Evolutionary conservation across 2,329 filamentous ascomycete species (phyloP).

Genomic region (Xylaria sp.): DNA sequence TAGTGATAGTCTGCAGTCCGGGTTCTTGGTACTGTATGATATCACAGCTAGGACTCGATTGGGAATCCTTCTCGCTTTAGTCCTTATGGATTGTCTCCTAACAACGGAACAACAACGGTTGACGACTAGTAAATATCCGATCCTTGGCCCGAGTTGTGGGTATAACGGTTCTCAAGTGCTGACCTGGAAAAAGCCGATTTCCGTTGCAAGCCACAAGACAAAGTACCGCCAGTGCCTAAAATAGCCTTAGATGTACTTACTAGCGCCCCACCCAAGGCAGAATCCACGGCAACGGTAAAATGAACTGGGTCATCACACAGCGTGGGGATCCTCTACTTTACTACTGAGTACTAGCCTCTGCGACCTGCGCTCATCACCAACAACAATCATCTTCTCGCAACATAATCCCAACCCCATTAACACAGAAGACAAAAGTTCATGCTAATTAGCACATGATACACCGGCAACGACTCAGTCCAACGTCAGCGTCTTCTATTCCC

Average conservation of each 20-base stretch:
- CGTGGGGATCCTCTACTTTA: too few relatives aligned
- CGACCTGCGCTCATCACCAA: too few relatives aligned
- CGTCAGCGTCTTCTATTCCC: too few relatives aligned
- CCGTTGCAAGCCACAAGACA: not conserved
- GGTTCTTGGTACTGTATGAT: not conserved
- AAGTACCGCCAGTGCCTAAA: too few relatives aligned
- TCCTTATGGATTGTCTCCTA: not conserved
- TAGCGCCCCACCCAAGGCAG: constrained; percentile 11
- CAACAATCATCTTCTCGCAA: too few relatives aligned
- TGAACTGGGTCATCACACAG: too few relatives aligned
- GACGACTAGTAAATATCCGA: not conserved
- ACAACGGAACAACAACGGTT: too few relatives aligned
- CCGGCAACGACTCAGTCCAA: not conserved
- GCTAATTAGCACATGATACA: not conserved
- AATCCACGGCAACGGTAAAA: constrained; percentile 16
- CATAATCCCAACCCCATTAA: too few relatives aligned
- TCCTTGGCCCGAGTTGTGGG: not conserved
- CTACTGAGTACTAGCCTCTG: too few relatives aligned
- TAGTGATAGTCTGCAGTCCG: not conserved
- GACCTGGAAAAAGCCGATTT: not conserved
- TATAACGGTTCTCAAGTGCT: not conserved
- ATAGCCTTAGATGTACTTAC: not conserved
- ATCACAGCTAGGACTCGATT: constrained; percentile 14
- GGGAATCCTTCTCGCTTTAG: not conserved
- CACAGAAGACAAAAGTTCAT: too few relatives aligned